Base-by-base conservation (phyloP, 495 filamentous ascomycete genomes). In the Aspergillus conjunctus region DNA sequence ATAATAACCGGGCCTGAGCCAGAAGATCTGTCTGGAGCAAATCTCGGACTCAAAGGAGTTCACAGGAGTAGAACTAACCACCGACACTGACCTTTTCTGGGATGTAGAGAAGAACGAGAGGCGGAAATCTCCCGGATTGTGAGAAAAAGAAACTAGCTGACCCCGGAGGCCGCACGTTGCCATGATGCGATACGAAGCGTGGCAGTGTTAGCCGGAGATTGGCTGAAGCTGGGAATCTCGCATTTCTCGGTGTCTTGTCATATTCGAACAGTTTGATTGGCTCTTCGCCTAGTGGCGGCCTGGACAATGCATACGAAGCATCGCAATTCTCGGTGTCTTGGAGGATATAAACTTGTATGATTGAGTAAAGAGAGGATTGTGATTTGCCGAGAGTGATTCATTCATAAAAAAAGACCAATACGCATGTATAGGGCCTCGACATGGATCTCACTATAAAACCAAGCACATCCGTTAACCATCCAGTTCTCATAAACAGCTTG, bases 271-370 rank as follows among this genome's bases (percentile, higher is more conserved):
- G 21, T 14, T 1, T 60, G 39, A 60, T 60, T 60, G 33, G 56
- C 48, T 51, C 46, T 37, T 33, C 18, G 7, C 9, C 12, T 43
- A n/a, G 56, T 58, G 56, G 56, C 56, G 17, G 56, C 31, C 45
- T 9, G 1, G 4, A n/a, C 12, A 4, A 48, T 48, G 17, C 1
- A 20, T 48, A 10, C 17, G 45, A 11, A 30, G 15, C 32, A 17
- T 54, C 58, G 41, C 58, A 60, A 48, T 49, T 49, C 50, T 60
- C 58, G 58, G 58, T 54, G 30, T 48, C 39, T 54, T 54, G 58
- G 34, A 39, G 18, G 51, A 17, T 54, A 54, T 51, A 15, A 20
- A 31, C 31, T 22, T 20, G 2, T 18, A 7, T 58, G 56, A 58
- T 51, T 58, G 56, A 58, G 6, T n/a, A 11, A 41, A 41, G 9